Evolutionary conservation across 1,284 basidiomycete species (phyloP), one percentile per base, ranked within the genome.

Genomic region (Boletellus dicymbophilus): DNA sequence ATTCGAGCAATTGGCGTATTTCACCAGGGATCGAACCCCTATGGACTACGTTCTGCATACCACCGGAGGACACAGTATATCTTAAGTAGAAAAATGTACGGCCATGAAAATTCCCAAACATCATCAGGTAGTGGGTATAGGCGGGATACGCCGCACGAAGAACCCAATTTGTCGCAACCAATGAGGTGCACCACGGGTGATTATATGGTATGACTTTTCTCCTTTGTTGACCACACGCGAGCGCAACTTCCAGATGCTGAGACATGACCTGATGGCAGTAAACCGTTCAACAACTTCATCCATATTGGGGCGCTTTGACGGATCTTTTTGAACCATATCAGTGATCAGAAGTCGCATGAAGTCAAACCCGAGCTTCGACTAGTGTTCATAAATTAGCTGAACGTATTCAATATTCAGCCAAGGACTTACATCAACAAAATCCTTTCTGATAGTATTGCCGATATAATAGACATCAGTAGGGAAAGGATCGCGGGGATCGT

Each of bases 381-480:
- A 22, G 33, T 11, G 4, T 25, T n/a, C n/a, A n/a, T 10, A 23
- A 31, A 16, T 33, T 3, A 33, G 34, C 34, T 4, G 6, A 21
- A n/a, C n/a, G 2, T 36, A 16, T 12, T 36, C 9, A 20, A 10
- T 15, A 20, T 11, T 15, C 9, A 20, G 15, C 27, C 16, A 11
- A 18, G 23, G 3, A 37, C 54, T 9, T 34, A 71, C 69, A 28
- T 67, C 51, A 2, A 66, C 9, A 23, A 72, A 66, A 12, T 60
- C 49, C n/a, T 57, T 46, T 13, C 46, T 56, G 40, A 72, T 63
- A 2, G 63, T 26, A 47, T 72, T 70, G 0, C 72, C 72, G 1
- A 74, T 37, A 30, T 67, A 70, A 49, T 67, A 75, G 1, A 74
- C 60, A 26, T 75, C 72, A 1, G 68, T 68, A 15, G 63, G 55